A percentile compares a stretch with the other conserved stretches of the same genome.
phyloP scores from a whole-genome alignment of 1,284 basidiomycete species.

The Malassezia nana region DNA sequence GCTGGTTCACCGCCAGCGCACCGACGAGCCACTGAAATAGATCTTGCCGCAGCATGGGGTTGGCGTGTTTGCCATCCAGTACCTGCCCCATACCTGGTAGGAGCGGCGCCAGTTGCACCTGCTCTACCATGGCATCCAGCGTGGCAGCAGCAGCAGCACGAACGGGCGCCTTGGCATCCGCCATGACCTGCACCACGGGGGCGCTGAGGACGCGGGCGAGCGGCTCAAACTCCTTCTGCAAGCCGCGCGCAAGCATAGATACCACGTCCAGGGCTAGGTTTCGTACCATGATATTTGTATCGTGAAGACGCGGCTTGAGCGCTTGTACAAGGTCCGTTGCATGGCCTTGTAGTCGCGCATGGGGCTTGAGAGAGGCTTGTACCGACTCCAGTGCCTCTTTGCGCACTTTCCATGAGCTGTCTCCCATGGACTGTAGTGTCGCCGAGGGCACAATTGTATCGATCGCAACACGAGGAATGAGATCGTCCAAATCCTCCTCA shows the following conservation, averaged over 20 bases:
- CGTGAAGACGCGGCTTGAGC: slow-evolving; percentile 75
- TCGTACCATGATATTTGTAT: slow-evolving; percentile 91
- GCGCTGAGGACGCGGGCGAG: slow-evolving; percentile 66
- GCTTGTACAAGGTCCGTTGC: slow-evolving; percentile 79
- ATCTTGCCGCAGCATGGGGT: slow-evolving; percentile 76
- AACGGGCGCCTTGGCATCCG: slow-evolving; percentile 85
- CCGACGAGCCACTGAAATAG: slow-evolving; percentile 75
- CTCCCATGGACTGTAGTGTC: slow-evolving; percentile 74
- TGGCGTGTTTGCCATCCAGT: slow-evolving; percentile 63
- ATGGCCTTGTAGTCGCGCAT: slow-evolving; percentile 78
- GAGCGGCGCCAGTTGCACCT: slow-evolving; percentile 73
- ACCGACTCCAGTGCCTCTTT: slow-evolving; percentile 87
- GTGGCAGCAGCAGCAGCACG: slow-evolving; percentile 68
- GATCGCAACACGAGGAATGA: slow-evolving; percentile 88
- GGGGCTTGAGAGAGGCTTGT: slow-evolving; percentile 71
- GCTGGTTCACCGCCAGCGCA: slow-evolving; percentile 62
- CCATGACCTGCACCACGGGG: slow-evolving; percentile 71
- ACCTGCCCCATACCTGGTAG: slow-evolving; percentile 66
- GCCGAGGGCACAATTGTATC: slow-evolving; percentile 78
- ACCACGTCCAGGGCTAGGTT: slow-evolving; percentile 79
- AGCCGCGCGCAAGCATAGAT: slow-evolving; percentile 75
- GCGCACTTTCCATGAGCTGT: slow-evolving; percentile 84
- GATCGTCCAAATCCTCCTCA: slow-evolving; percentile 58
- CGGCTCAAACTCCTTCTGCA: slow-evolving; percentile 92
- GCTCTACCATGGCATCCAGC: slow-evolving; percentile 70